Percentiles rank a stretch among this genome's conserved stretches.
Evolutionary conservation across 208 protist genomes (phyloP).

Genomic region (Blastocrithidia nonstop): DNA sequence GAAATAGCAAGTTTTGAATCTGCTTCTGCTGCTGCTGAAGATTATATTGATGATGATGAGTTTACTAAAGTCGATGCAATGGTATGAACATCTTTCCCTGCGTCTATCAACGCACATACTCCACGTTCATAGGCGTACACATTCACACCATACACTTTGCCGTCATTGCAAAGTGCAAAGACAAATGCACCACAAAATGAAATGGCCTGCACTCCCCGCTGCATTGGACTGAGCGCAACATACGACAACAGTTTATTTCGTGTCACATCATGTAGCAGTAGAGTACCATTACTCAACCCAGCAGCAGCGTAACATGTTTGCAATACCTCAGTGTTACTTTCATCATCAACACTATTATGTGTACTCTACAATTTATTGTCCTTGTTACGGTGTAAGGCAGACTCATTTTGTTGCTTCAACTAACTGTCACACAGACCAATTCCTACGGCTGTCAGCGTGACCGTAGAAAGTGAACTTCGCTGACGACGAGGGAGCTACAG

Average conservation of each 20-base stretch:
- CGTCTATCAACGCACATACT: neutral
- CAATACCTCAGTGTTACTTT: slow-evolving; percentile 8
- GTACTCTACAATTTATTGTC: too few relatives aligned
- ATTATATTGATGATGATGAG: too few relatives aligned
- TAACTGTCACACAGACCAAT: too few relatives aligned
- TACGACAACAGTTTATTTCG: slow-evolving; percentile 25
- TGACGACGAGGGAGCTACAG: slow-evolving; percentile 28
- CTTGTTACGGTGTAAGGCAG: too few relatives aligned
- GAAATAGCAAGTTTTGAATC: too few relatives aligned
- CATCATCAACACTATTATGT: slow-evolving; percentile 2
- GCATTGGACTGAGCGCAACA: slow-evolving; percentile 39
- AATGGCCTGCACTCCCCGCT: slow-evolving; percentile 33
- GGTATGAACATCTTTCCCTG: neutral
- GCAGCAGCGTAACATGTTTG: slow-evolving; percentile 26
- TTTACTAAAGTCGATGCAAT: too few relatives aligned
- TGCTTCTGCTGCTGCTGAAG: too few relatives aligned
- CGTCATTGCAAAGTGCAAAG: slow-evolving; percentile 34
- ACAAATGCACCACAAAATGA: slow-evolving; percentile 22
- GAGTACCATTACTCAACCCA: slow-evolving; percentile 60
- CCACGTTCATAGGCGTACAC: slow-evolving; percentile 5
- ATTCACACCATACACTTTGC: slow-evolving; percentile 25
- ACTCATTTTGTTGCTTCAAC: too few relatives aligned
- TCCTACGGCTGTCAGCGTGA: slow-evolving; percentile 48
- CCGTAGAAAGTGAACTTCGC: slow-evolving; percentile 17
- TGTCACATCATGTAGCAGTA: slow-evolving; percentile 53